Evolutionary conservation across 345 rosid genomes (phyloP).

Genomic region (Lepidium sativum): DNA sequence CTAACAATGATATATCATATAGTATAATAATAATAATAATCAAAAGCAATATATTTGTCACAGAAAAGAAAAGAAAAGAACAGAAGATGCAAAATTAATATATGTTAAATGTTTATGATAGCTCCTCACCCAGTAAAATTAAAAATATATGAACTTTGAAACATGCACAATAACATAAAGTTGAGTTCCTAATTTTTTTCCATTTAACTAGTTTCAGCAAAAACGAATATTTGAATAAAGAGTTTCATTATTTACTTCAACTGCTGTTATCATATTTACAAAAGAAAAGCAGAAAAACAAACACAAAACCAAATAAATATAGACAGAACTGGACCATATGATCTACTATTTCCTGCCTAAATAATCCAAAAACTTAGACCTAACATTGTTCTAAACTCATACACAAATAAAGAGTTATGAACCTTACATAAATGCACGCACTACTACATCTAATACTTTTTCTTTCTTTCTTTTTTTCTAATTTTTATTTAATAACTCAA

Average conservation of each 20-base stretch:
- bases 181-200: not conserved
- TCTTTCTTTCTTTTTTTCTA: no score
- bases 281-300: not conserved
- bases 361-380: slow-evolving; percentile 12
- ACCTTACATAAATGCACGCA: slow-evolving; percentile 13
- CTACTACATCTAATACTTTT: not conserved
- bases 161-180: slow-evolving; percentile 14
- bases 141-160: slow-evolving; percentile 7
- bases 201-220: not conserved
- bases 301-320: slow-evolving; percentile 8
- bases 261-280: not conserved
- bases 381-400: slow-evolving; percentile 16
- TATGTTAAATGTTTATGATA: not conserved
- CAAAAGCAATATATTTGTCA: no score
- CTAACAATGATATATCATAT: no score
- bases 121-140: slow-evolving; percentile 16
- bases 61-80: no score
- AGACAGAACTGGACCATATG: slow-evolving; percentile 3
- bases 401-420: slow-evolving; percentile 22
- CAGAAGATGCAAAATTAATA: no score
- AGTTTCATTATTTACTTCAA: not conserved
- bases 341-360: slow-evolving; percentile 12
- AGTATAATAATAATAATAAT: no score
- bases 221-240: not conserved
- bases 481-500: not conserved